phyloP scores from a whole-genome alignment of 768 basidiomycete genomes.

The Amanita exitialis region DNA sequence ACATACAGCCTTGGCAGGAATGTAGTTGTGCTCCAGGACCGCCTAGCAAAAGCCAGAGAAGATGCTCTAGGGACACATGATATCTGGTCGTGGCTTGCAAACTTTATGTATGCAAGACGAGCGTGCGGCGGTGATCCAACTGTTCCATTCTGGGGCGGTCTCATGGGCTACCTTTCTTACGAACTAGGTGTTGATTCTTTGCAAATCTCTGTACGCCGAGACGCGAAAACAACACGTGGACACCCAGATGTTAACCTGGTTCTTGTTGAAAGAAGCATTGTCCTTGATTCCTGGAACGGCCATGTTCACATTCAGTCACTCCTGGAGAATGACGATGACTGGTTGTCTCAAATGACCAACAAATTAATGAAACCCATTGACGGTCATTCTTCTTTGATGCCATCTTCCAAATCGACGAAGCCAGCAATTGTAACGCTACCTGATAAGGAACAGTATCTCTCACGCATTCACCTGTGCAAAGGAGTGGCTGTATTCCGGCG shows the following conservation, averaged over 20 bases:
- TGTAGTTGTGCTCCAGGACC: conserved; percentile 34
- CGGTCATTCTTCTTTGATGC: not conserved
- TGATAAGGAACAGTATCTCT: conserved; percentile 49
- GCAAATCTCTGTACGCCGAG: conserved; percentile 27
- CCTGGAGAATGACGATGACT: conserved; percentile 43
- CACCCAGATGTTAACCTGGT: conserved; percentile 70
- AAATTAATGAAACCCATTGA: conserved; percentile 17
- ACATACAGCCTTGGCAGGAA: conserved; percentile 43
- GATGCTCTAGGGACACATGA: conserved; percentile 40
- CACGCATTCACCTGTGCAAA: conserved; percentile 62
- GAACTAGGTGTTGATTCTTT: conserved; percentile 62
- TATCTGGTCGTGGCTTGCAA: conserved; percentile 67
- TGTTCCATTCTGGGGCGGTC: conserved; percentile 78
- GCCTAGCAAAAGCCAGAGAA: conserved; percentile 17
- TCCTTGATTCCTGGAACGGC: conserved; percentile 46
- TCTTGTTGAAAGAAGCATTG: conserved; percentile 71
- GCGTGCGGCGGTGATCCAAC: conserved; percentile 37
- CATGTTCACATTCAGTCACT: conserved; percentile 57
- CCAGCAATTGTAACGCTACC: conserved; percentile 36
- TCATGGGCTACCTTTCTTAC: conserved; percentile 71
- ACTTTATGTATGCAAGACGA: conserved; percentile 51
- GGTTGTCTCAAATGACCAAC: conserved; percentile 39
- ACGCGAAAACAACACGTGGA: conserved; percentile 11
- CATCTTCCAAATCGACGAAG: not conserved
- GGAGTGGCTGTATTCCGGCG: conserved; percentile 68